Evolutionary conservation across 2,329 filamentous ascomycete genomes (phyloP).

Genomic region (Cladosporium austrohemisphaericum): DNA sequence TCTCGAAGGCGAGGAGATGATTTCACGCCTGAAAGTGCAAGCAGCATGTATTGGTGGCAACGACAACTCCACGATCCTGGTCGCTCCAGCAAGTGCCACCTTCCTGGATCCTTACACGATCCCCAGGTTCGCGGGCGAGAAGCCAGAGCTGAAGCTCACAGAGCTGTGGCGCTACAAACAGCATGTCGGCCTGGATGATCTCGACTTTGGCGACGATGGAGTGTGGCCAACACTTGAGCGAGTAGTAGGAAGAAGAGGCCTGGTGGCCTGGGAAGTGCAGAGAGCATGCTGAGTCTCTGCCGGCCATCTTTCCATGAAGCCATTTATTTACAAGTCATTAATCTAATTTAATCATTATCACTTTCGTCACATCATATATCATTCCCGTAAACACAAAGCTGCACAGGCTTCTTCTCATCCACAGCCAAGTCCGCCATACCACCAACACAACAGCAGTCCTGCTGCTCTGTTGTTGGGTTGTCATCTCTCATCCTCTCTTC

Average conservation of each 20-base stretch:
- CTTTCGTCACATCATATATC: conserved; percentile 20
- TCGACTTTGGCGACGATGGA: conserved; percentile 75
- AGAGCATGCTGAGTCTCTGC: conserved; percentile 35
- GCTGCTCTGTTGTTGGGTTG: not conserved
- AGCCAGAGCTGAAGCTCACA: conserved; percentile 54
- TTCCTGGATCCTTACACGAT: conserved; percentile 58
- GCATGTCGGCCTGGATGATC: conserved; percentile 74
- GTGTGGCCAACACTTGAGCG: conserved; percentile 66
- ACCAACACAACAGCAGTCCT: conserved; percentile 3
- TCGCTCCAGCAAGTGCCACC: conserved; percentile 68
- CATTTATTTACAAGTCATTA: not conserved
- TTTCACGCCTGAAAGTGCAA: conserved; percentile 55
- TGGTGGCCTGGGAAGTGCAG: conserved; percentile 43
- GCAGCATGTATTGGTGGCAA: conserved; percentile 57
- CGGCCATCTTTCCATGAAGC: too few species aligned
- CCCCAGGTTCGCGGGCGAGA: conserved; percentile 1
- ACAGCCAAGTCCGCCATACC: conserved; percentile 12
- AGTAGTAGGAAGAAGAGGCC: conserved; percentile 50
- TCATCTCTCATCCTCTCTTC: conserved; percentile 31
- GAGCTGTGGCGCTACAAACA: conserved; percentile 65
- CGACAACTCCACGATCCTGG: conserved; percentile 55
- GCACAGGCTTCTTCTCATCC: conserved; percentile 13
- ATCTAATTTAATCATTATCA: conserved; percentile 2
- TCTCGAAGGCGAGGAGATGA: conserved; percentile 57
- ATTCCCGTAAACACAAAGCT: conserved; percentile 26